Evolutionary conservation across 768 basidiomycete species (phyloP).

Genomic region (Chlorophyllum brunneum): DNA sequence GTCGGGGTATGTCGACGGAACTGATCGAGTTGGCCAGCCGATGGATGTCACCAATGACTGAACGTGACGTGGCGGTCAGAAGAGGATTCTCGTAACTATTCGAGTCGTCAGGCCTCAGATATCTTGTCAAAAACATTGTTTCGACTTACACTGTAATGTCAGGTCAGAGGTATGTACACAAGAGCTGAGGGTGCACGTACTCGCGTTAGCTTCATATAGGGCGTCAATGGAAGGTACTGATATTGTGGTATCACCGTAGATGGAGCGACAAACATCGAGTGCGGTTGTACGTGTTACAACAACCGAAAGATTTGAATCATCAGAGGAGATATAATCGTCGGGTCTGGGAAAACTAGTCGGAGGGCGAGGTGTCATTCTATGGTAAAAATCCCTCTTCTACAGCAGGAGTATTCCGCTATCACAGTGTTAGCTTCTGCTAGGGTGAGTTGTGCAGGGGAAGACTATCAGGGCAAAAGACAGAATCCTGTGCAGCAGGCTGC

Average conservation of each 20-base stretch:
- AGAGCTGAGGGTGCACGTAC: too few species aligned
- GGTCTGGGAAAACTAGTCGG: conserved; percentile 16
- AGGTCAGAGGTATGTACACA: too few species aligned
- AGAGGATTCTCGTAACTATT: conserved; percentile 76
- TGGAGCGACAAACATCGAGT: conserved; percentile 65
- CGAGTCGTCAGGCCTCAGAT: conserved; percentile 10
- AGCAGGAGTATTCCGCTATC: too few species aligned
- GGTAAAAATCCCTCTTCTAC: too few species aligned
- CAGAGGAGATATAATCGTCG: conserved; percentile 11
- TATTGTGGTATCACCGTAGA: conserved; percentile 62
- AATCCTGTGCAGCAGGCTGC: too few species aligned
- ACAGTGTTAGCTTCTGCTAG: too few species aligned
- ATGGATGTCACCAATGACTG: conserved; percentile 70
- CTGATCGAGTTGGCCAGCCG: conserved; percentile 55
- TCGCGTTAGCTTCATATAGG: too few species aligned
- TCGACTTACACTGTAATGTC: too few species aligned
- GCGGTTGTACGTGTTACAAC: conserved; percentile 58
- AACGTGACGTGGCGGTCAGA: conserved; percentile 69
- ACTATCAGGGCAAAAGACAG: too few species aligned
- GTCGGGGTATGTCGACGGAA: conserved; percentile 63
- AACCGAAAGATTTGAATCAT: conserved; percentile 27
- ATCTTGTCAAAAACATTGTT: too few species aligned
- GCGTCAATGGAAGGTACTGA: conserved; percentile 52
- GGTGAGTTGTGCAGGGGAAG: too few species aligned
- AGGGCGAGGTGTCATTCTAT: too few species aligned